Evolutionary conservation across 2,329 filamentous ascomycete genomes (phyloP), one percentile per base, ranked within the genome.

Genomic region (Fusarium nanum): DNA sequence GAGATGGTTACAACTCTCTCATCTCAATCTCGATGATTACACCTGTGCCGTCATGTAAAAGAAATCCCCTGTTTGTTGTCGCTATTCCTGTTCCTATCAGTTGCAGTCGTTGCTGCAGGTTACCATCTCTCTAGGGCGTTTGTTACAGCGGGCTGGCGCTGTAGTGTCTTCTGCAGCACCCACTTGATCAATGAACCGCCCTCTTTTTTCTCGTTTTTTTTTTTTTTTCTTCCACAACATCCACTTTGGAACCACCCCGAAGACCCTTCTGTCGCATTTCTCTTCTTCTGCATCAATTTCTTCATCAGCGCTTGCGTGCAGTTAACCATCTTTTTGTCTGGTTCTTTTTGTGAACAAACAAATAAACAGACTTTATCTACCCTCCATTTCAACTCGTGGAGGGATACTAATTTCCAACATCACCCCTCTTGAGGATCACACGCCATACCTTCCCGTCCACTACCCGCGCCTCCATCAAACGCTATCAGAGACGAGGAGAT

Each of bases 391-490:
- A 48, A 23, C 34, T 48, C 45, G 48, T 64, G 56, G 59, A 70
- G 54, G 56, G 62, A 56, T 70, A 63, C 60, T 73, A 71, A 73
- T 73, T 73, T 72, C 59, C 59, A 71, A 37, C 34, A 37, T 37
- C 22, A 40, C 22, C 40, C 30, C 65, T 62, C 50, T 63, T 60
- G 44, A 49, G 57, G 9, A 65, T 70, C 72, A 74, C 72, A 74
- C 67, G 72, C 72, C 72, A 71, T 56, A 41, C 56, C 60, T 70
- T 73, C 72, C 64, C 62, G 60, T 65, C 53, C 56, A 72, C 70
- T 74, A 72, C 60, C 72, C 65, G 70, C 72, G 72, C 72, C 72
- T 72, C 70, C 60, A 73, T 74, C 72, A 73, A 50, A 68, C 62
- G 48, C 46, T 56, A 57, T 45, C 30, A 62, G 53, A 59, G 25